Evolutionary conservation across 495 filamentous ascomycete species (phyloP).

Genomic region (Hypoxylon trugodes): DNA sequence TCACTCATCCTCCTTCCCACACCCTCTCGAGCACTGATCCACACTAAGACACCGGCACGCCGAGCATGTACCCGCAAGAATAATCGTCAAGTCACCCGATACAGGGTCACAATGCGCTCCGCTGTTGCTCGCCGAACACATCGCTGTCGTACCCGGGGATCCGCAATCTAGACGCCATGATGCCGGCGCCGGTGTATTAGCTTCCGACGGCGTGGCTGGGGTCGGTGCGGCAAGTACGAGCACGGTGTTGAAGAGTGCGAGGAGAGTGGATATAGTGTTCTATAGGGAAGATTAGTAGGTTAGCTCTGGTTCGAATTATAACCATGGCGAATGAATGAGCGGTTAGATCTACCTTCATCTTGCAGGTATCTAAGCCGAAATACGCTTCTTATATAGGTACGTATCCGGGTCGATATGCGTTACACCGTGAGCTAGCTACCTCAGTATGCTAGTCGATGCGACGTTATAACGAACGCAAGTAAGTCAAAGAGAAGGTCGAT

Average conservation of each 20-base stretch:
- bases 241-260: neutral
- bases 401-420: too few species aligned
- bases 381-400: neutral
- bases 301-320: neutral
- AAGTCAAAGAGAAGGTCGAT: neutral
- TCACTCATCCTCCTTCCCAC: constrained; percentile 16
- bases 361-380: neutral
- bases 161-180: constrained; percentile 41
- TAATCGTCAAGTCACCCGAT: constrained; percentile 37
- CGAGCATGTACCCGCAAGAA: constrained; percentile 33
- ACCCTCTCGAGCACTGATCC: constrained; percentile 30
- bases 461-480: neutral
- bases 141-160: constrained; percentile 32
- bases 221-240: constrained; percentile 3
- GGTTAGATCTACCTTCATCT: constrained; percentile 21
- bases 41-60: constrained; percentile 29
- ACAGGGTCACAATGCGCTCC: constrained; percentile 42
- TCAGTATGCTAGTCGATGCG: too few species aligned
- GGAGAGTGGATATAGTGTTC: neutral
- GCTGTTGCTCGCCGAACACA: constrained; percentile 38
- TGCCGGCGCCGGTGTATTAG: too few species aligned
- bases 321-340: neutral
- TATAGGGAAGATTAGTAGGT: neutral
- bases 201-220: too few species aligned
- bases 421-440: too few species aligned